Evolutionary conservation across 352 stramenopile species (phyloP).

Genomic region (Phytophthora constricta): DNA sequence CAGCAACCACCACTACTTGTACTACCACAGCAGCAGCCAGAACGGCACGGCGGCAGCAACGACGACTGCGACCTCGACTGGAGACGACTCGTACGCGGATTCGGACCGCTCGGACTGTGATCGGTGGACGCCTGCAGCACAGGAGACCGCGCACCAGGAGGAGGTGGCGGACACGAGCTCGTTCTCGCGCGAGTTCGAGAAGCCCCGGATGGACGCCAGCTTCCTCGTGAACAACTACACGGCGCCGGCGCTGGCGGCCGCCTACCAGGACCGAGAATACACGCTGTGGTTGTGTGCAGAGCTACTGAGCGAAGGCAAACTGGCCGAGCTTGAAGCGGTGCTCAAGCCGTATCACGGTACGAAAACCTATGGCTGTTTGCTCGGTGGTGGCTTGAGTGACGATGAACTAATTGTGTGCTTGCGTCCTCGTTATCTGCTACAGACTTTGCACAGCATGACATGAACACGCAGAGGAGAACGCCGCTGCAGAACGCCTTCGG

Average conservation of each 20-base stretch:
- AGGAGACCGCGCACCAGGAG: slow-evolving; percentile 5
- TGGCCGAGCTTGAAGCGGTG: slow-evolving; percentile 72
- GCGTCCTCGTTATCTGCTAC: slow-evolving; percentile 3
- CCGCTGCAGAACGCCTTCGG: slow-evolving; percentile 80
- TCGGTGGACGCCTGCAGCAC: slow-evolving; percentile 8
- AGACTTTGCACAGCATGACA: slow-evolving; percentile 59
- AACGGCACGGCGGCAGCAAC: neutral
- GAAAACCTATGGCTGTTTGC: neutral
- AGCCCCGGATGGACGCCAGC: slow-evolving; percentile 70
- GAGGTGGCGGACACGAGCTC: slow-evolving; percentile 33
- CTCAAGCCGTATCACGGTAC: slow-evolving; percentile 82
- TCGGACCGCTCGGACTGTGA: slow-evolving; percentile 4
- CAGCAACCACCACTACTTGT: slow-evolving; percentile 21
- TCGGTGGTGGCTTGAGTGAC: neutral
- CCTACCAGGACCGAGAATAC: slow-evolving; percentile 94
- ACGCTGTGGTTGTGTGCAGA: slow-evolving; percentile 79
- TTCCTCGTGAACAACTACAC: slow-evolving; percentile 98
- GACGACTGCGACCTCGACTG: neutral
- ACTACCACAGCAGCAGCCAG: slow-evolving; percentile 39
- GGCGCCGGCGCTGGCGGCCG: slow-evolving; percentile 92
- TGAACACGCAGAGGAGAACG: slow-evolving; percentile 49
- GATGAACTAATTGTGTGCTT: slow-evolving; percentile 12
- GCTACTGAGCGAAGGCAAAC: slow-evolving; percentile 74
- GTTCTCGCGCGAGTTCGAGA: slow-evolving; percentile 75
- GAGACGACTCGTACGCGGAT: neutral